phyloP scores from a whole-genome alignment of 176 grass and related monocot genomes.

The Bolboschoenus planiculmis region DNA sequence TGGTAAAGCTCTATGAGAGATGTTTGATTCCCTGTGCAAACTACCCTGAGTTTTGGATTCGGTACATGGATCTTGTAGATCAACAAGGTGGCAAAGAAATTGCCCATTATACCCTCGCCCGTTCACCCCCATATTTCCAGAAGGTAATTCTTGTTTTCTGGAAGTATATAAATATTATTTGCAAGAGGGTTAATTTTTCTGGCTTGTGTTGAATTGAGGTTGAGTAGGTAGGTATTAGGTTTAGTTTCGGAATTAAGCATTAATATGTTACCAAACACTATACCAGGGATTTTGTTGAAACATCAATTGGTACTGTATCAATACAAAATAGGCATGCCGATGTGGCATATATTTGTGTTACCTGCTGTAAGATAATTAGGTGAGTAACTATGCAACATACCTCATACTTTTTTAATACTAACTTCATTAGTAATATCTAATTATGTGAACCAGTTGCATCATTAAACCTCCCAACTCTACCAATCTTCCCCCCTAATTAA shows the following conservation, averaged over 20 bases:
- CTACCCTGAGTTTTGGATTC: constrained; percentile 94
- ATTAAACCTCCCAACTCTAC: background rate
- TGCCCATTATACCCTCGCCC: constrained; percentile 63
- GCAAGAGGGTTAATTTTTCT: constrained; percentile 1
- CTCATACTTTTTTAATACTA: background rate
- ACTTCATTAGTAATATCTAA: background rate
- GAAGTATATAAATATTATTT: background rate
- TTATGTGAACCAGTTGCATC: background rate
- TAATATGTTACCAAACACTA: background rate
- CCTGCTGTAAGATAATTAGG: background rate
- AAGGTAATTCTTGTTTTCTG: constrained; percentile 41
- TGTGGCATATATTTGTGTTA: background rate
- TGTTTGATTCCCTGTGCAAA: constrained; percentile 90
- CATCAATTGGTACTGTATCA: background rate
- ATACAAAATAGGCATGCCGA: background rate
- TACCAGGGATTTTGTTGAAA: background rate
- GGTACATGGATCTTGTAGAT: constrained; percentile 78
- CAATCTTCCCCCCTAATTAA: background rate
- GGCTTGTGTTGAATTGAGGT: constrained; percentile 17
- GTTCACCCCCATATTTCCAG: constrained; percentile 59
- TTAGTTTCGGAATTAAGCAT: background rate
- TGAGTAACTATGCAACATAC: background rate
- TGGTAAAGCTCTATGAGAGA: constrained; percentile 91
- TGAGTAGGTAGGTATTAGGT: background rate
- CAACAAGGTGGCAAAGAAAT: constrained; percentile 78